These are phyloP conservation scores for Psilocybe cyanescens DNA, from an alignment of 768 basidiomycete genomes.

Conservation along the genomic window DNA sequence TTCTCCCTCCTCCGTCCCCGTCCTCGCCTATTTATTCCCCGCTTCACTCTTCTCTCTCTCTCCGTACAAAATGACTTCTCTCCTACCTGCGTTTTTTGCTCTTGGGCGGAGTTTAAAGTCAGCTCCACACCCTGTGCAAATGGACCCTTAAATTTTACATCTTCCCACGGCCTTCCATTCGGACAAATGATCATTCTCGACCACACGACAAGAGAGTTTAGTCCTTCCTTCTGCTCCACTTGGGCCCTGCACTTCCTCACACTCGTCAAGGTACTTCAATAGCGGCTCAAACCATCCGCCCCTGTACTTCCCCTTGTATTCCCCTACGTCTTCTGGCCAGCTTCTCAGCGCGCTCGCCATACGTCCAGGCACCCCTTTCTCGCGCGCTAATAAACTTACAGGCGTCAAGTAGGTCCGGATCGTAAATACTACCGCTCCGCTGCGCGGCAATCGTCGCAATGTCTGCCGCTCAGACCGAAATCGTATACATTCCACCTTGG, in stretches of 20 bases:
- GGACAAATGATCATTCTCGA: constrained; percentile 15
- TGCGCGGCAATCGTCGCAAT: constrained; percentile 61
- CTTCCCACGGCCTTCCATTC: constrained; percentile 16
- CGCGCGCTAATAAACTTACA: constrained; percentile 51
- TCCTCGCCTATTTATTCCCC: neutral
- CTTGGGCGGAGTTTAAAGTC: constrained; percentile 15
- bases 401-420: constrained; percentile 68
- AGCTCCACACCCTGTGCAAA: constrained; percentile 14
- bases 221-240: constrained; percentile 14
- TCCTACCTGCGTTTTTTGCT: neutral
- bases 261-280: constrained; percentile 41
- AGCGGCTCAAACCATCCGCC: constrained; percentile 35
- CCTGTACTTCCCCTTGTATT: constrained; percentile 46
- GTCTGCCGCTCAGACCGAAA: constrained; percentile 71
- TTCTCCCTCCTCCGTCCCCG: neutral
- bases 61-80: neutral
- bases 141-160: constrained; percentile 16
- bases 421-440: constrained; percentile 70
- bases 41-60: constrained; percentile 9
- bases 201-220: constrained; percentile 19
- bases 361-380: constrained; percentile 62
- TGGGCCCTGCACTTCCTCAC: constrained; percentile 14
- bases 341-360: constrained; percentile 66
- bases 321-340: constrained; percentile 66
- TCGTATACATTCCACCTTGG: constrained; percentile 48